Evolutionary conservation across 805 yeast species (phyloP).

Genomic region (Candida argentea): DNA sequence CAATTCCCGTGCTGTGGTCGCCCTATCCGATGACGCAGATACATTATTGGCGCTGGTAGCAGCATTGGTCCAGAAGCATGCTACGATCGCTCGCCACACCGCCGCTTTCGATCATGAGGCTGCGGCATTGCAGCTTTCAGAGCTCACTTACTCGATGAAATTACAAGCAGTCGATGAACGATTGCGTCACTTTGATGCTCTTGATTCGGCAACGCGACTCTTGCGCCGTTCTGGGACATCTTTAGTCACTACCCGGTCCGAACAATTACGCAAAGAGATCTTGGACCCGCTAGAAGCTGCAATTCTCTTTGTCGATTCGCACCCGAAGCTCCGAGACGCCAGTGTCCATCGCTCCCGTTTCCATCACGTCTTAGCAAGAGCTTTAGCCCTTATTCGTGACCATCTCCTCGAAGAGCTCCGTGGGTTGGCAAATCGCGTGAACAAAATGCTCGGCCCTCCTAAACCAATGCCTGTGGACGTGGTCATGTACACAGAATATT

Average conservation of each 20-base stretch:
- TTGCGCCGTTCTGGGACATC: slow-evolving; percentile 61
- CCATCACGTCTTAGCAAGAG: slow-evolving; percentile 75
- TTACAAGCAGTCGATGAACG: slow-evolving; percentile 36
- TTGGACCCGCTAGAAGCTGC: slow-evolving; percentile 57
- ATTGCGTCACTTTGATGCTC: slow-evolving; percentile 53
- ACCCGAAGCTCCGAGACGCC: slow-evolving; percentile 49
- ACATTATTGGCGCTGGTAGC: slow-evolving; percentile 35
- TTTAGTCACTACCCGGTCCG: slow-evolving; percentile 43
- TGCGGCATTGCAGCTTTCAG: slow-evolving; percentile 36
- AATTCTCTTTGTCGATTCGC: slow-evolving; percentile 45
- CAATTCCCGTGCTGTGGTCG: slow-evolving; percentile 11
- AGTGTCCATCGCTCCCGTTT: slow-evolving; percentile 63
- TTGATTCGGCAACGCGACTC: slow-evolving; percentile 59
- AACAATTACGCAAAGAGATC: slow-evolving; percentile 32
- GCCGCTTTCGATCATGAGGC: slow-evolving; percentile 52
- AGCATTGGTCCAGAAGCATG: slow-evolving; percentile 40
- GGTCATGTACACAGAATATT: slow-evolving; percentile 55
- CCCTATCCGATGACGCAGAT: slow-evolving; percentile 37
- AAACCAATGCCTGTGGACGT: slow-evolving; percentile 46
- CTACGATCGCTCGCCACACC: slow-evolving; percentile 53
- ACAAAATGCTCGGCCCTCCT: slow-evolving; percentile 13
- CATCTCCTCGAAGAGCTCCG: slow-evolving; percentile 40
- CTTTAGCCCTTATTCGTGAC: slow-evolving; percentile 64
- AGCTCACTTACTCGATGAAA: slow-evolving; percentile 30
- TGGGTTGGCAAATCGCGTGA: slow-evolving; percentile 6